Percentiles rank a stretch among this genome's conserved stretches.
Evolutionary conservation across 2,329 filamentous ascomycete genomes (phyloP).

Genomic region (Dendryphion nanum): DNA sequence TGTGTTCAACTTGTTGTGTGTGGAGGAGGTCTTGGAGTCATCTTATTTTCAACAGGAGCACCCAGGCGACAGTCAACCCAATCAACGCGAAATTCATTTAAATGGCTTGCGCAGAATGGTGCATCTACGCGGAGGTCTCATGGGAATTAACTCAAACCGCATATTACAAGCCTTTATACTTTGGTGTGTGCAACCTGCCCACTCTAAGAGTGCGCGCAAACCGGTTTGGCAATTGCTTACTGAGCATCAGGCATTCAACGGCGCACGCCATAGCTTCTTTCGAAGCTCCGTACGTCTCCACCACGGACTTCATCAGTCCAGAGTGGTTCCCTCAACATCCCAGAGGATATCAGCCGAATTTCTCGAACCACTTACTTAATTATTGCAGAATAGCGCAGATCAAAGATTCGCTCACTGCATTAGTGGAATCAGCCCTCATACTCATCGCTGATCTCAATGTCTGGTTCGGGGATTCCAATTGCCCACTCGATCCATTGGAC

Average conservation of each 20-base stretch:
- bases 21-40: slow-evolving; percentile 32
- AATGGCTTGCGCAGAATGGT: slow-evolving; percentile 36
- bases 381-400: slow-evolving; percentile 30
- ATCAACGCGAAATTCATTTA: slow-evolving; percentile 33
- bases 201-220: slow-evolving; percentile 12
- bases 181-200: slow-evolving; percentile 29
- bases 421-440: slow-evolving; percentile 28
- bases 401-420: slow-evolving; percentile 23
- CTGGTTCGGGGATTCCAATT: slow-evolving; percentile 30
- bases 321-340: slow-evolving; percentile 28
- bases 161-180: slow-evolving; percentile 42
- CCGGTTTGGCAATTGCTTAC: slow-evolving; percentile 34
- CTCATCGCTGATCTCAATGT: slow-evolving; percentile 37
- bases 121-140: slow-evolving; percentile 33
- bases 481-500: slow-evolving; percentile 32
- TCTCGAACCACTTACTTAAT: slow-evolving; percentile 28
- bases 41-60: slow-evolving; percentile 18
- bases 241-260: slow-evolving; percentile 40
- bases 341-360: slow-evolving; percentile 24
- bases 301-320: slow-evolving; percentile 26
- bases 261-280: slow-evolving; percentile 38
- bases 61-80: slow-evolving; percentile 25
- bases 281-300: slow-evolving; percentile 30
- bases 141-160: slow-evolving; percentile 33
- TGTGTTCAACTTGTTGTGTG: slow-evolving; percentile 38